Base-by-base conservation (phyloP, 2,329 filamentous ascomycete species). In the Zarea fungicola region DNA sequence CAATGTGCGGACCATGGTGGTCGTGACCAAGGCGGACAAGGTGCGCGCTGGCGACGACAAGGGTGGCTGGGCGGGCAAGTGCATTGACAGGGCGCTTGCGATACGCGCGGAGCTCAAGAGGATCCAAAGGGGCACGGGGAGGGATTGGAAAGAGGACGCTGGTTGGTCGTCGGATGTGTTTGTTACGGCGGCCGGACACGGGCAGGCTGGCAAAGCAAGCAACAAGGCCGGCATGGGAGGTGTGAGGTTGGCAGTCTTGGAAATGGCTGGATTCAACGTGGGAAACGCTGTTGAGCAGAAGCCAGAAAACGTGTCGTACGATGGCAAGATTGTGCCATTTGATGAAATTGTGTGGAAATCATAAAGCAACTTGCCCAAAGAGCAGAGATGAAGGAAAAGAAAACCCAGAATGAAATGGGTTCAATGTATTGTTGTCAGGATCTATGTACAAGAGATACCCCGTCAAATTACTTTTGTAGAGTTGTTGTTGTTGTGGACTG, bases 11-110 rank as follows among this genome's bases (percentile, higher is more conserved):
- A 77, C 75, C 1, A 58, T 71, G 6, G 69, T 81, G 1, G 69
- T 81, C 5, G 59, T 83, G 42, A 82, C 79, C 10, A 81, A 81
- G 62, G 75, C 73, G 13, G 79, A 82, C 56, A 80, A 80, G 54
- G 28, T 18, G 29, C 25, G 32, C 23, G 60, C 56, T 36, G 79
- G 78, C 53, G 61, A 56, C 39, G 62, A 59, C 25, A n/a, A n/a
- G n/a, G 57, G 57, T 10, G 55, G 42, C 1, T 68, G 65, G 65
- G 50, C 52, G 6, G 51, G 50, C 10, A 49, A 47, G 18, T 69
- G 66, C 51, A 48, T 48, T 5, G 35, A 45, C 1, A 54, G 66
- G 32, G 63, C 63, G 0, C 50, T 44, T 4, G 51, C 54, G 25
- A 49, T 70, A n/a, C 59, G 60, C 16, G 35, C 42, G 4, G 60